These are phyloP conservation scores for Ormosia semicastrata DNA, from an alignment of 306 rosid genomes.

Conservation along the genomic window DNA sequence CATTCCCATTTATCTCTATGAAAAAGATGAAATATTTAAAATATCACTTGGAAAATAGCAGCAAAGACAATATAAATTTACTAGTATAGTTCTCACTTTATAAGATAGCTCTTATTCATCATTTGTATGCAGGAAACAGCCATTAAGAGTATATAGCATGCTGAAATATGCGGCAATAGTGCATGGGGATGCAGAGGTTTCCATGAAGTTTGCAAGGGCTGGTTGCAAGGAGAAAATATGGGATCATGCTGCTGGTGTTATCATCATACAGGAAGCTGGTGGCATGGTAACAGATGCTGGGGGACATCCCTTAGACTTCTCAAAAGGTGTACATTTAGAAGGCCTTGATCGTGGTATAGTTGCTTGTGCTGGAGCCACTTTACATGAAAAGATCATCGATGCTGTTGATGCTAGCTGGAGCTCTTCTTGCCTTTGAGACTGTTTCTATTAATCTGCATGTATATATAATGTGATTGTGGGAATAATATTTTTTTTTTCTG, in stretches of 20 bases:
- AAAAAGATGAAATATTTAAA: not conserved
- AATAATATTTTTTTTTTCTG: not conserved
- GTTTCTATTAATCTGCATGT: constrained; percentile 1
- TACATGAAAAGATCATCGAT: constrained; percentile 75
- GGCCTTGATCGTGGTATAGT: constrained; percentile 90
- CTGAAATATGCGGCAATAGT: constrained; percentile 87
- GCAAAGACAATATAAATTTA: not conserved
- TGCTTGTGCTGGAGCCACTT: constrained; percentile 69
- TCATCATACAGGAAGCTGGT: constrained; percentile 90
- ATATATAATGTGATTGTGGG: constrained; percentile 26
- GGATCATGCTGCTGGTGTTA: constrained; percentile 93
- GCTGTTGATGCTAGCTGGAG: constrained; percentile 94
- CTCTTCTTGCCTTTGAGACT: constrained; percentile 74
- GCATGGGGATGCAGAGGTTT: constrained; percentile 90
- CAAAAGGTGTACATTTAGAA: constrained; percentile 68
- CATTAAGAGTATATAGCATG: constrained; percentile 72
- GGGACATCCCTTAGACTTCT: constrained; percentile 74
- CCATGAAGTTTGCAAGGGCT: constrained; percentile 86
- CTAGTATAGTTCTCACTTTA: not conserved
- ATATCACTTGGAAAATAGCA: not conserved
- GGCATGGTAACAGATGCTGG: constrained; percentile 83
- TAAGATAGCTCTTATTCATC: not conserved
- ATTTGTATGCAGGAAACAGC: constrained; percentile 62
- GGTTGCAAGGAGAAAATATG: constrained; percentile 90
- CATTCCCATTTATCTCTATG: not conserved